Conservation (phyloP, 2,329 filamentous ascomycete genomes). For the Aureobasidium sp. region DNA sequence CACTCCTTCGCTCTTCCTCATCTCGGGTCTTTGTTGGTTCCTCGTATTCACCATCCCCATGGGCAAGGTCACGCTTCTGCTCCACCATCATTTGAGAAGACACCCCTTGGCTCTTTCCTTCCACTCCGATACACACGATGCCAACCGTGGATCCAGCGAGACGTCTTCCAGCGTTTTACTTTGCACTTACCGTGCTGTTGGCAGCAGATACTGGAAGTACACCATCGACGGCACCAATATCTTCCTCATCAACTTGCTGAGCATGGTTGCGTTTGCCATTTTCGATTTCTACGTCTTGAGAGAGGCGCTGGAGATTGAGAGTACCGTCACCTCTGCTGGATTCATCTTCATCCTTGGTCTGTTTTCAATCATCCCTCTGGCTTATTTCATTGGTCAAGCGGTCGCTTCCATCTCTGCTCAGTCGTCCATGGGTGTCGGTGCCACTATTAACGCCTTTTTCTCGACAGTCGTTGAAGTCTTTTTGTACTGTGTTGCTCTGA, state of each 20-base stretch:
- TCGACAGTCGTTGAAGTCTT: slow-evolving; percentile 97
- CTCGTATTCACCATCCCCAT: slow-evolving; percentile 97
- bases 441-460: slow-evolving; percentile 96
- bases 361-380: slow-evolving; percentile 88
- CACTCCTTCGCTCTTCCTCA: slow-evolving; percentile 75
- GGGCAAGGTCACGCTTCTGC: slow-evolving; percentile 85
- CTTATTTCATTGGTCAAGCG: slow-evolving; percentile 97
- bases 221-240: slow-evolving; percentile 98
- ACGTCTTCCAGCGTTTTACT: slow-evolving; percentile 80
- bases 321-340: slow-evolving; percentile 70
- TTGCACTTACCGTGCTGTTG: slow-evolving; percentile 94
- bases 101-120: slow-evolving; percentile 92
- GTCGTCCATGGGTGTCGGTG: slow-evolving; percentile 95
- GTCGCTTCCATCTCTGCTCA: slow-evolving; percentile 98
- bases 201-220: slow-evolving; percentile 97
- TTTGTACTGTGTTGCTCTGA: slow-evolving; percentile 89
- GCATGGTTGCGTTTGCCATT: slow-evolving; percentile 87
- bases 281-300: slow-evolving; percentile 82
- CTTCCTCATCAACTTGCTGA: slow-evolving; percentile 95
- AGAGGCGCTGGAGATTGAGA: slow-evolving; percentile 60
- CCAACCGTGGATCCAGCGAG: slow-evolving; percentile 24
- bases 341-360: slow-evolving; percentile 80
- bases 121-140: slow-evolving; percentile 72
- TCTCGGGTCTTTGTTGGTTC: slow-evolving; percentile 88
- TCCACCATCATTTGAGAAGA: slow-evolving; percentile 85